Evolutionary conservation across 306 rosid genomes (phyloP).

Genomic region (Senna tora): DNA sequence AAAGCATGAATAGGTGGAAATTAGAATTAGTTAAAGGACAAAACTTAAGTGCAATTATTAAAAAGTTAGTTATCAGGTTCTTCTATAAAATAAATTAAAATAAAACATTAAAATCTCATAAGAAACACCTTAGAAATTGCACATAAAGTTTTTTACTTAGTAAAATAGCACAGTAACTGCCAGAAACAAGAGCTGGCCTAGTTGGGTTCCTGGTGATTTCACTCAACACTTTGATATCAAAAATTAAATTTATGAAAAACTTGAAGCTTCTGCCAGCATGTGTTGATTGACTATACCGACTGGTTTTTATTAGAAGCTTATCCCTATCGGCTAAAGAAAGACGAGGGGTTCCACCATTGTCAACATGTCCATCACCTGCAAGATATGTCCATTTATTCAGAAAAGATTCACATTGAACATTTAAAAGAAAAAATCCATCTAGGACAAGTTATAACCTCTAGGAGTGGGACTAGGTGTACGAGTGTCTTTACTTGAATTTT

Average conservation of each 20-base stretch:
- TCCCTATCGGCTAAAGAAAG: slow-evolving; percentile 65
- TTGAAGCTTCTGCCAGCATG: slow-evolving; percentile 10
- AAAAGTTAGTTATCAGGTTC: not conserved
- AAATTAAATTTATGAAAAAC: slow-evolving; percentile 23
- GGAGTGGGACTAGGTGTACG: slow-evolving; percentile 45
- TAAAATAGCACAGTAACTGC: slow-evolving; percentile 16
- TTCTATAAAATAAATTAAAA: not conserved
- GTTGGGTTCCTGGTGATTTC: slow-evolving; percentile 7
- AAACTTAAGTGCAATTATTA: not conserved
- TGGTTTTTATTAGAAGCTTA: slow-evolving; percentile 51
- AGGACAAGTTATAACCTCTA: slow-evolving; percentile 53
- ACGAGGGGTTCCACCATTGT: slow-evolving; percentile 46
- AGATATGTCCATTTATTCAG: slow-evolving; percentile 38
- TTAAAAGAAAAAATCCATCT: slow-evolving; percentile 1
- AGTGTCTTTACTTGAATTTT: slow-evolving; percentile 43
- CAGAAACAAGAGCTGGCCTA: slow-evolving; percentile 1
- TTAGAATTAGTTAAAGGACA: not conserved
- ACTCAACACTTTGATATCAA: slow-evolving; percentile 28
- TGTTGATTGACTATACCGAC: slow-evolving; percentile 55
- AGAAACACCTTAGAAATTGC: not conserved
- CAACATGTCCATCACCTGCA: slow-evolving; percentile 51
- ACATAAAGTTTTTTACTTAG: not conserved
- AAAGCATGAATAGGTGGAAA: slow-evolving; percentile 1
- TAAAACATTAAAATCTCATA: no score
- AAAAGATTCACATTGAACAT: slow-evolving; percentile 3